Conservation (phyloP, 2,329 filamentous ascomycete species). For the Coniosporium tulheliwenetii region DNA sequence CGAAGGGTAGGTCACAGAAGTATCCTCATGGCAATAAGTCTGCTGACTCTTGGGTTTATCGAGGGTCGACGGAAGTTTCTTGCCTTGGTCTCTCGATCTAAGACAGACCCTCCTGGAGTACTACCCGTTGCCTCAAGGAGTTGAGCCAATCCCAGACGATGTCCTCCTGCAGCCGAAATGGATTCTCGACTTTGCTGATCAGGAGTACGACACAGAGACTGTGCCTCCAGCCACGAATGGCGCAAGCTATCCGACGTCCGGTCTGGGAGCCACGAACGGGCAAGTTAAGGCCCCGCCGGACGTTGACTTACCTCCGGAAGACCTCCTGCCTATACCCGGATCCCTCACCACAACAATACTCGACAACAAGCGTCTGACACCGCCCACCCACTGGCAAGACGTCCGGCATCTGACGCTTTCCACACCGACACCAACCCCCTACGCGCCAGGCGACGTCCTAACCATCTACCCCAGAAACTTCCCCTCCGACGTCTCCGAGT, state of each 20-base stretch:
- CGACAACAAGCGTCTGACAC: slow-evolving; percentile 60
- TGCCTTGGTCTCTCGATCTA: slow-evolving; percentile 61
- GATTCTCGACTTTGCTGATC: slow-evolving; percentile 27
- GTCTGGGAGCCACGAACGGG: neutral
- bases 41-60: neutral
- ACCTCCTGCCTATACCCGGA: slow-evolving; percentile 41
- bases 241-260: no score
- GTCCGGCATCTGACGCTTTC: slow-evolving; percentile 63
- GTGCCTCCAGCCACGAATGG: neutral
- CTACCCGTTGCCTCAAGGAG: slow-evolving; percentile 52
- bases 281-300: neutral
- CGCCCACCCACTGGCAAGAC: slow-evolving; percentile 76
- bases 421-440: slow-evolving; percentile 26
- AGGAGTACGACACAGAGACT: neutral
- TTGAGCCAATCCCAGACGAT: slow-evolving; percentile 57
- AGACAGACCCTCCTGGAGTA: slow-evolving; percentile 47
- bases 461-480: slow-evolving; percentile 82
- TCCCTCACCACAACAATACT: slow-evolving; percentile 42
- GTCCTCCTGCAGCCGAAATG: slow-evolving; percentile 64
- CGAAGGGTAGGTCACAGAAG: slow-evolving; percentile 52
- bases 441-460: slow-evolving; percentile 62
- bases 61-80: slow-evolving; percentile 67
- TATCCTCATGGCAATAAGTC: neutral
- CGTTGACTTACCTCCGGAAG: slow-evolving; percentile 16
- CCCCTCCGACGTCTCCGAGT: slow-evolving; percentile 56